Conservation (phyloP, 495 filamentous ascomycete genomes). For the Trichocladium antarcticum region DNA sequence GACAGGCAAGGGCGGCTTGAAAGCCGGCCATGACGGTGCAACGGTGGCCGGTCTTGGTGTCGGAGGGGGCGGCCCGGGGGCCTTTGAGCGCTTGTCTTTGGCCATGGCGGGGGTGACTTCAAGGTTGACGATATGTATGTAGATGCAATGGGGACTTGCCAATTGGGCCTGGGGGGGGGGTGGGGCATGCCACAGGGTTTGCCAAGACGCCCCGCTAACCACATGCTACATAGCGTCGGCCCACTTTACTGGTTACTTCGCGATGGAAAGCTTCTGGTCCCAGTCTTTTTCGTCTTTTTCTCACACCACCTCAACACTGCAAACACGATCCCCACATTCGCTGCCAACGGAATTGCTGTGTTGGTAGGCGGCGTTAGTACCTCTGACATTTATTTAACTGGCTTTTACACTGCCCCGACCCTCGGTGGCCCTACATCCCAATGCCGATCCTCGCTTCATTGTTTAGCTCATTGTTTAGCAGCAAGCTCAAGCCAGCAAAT, state of each 20-base stretch:
- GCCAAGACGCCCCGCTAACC: not conserved
- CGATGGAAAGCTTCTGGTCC: no score
- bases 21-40: slow-evolving; percentile 62
- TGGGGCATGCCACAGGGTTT: not conserved
- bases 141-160: no score
- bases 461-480: not conserved
- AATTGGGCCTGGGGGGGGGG: not conserved
- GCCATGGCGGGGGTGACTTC: slow-evolving; percentile 10
- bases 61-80: not conserved
- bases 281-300: no score
- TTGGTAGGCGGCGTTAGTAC: no score
- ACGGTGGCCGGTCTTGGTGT: not conserved
- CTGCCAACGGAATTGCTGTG: no score
- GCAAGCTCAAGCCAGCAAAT: not conserved
- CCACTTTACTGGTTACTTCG: no score
- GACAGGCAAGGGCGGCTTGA: slow-evolving; percentile 61
- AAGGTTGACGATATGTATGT: not conserved
- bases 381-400: no score
- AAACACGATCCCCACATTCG: no score
- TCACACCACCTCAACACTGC: no score
- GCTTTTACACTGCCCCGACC: no score
- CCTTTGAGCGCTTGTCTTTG: slow-evolving; percentile 21
- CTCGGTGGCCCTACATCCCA: no score
- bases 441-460: not conserved
- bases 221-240: no score